Conservation (phyloP, 2,329 filamentous ascomycete genomes). For the Nothophoma quercina region DNA sequence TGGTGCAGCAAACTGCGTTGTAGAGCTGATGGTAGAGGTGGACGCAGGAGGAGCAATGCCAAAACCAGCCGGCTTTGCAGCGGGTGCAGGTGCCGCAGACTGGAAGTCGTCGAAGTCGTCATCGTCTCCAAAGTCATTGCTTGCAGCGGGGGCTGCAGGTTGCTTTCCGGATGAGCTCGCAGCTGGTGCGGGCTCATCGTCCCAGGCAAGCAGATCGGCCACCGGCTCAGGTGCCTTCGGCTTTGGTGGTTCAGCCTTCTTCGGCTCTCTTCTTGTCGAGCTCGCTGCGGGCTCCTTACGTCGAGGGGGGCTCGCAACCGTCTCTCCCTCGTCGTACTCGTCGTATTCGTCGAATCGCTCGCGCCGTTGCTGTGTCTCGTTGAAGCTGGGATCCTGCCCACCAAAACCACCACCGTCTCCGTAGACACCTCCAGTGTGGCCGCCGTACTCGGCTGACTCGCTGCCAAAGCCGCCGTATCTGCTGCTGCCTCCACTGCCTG, state of each 20-base stretch:
- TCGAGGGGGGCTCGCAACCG: slow-evolving; percentile 57
- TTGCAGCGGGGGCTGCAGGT: slow-evolving; percentile 48
- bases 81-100: slow-evolving; percentile 68
- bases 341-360: slow-evolving; percentile 97
- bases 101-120: slow-evolving; percentile 99
- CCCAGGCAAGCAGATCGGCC: slow-evolving; percentile 90
- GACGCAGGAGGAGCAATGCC: slow-evolving; percentile 57
- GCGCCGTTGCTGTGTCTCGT: slow-evolving; percentile 66
- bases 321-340: slow-evolving; percentile 83
- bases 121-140: slow-evolving; percentile 65
- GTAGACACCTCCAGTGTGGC: slow-evolving; percentile 79
- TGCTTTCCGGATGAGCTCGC: slow-evolving; percentile 55
- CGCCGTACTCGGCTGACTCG: slow-evolving; percentile 63
- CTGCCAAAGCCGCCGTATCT: slow-evolving; percentile 93
- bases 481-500: slow-evolving; percentile 58
- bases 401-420: slow-evolving; percentile 96
- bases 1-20: slow-evolving; percentile 78
- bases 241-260: slow-evolving; percentile 74
- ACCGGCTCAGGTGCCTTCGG: slow-evolving; percentile 78
- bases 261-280: slow-evolving; percentile 54
- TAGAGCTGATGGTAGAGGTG: slow-evolving; percentile 58
- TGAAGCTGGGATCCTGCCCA: slow-evolving; percentile 72
- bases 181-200: slow-evolving; percentile 70
- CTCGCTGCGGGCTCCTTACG: slow-evolving; percentile 56
- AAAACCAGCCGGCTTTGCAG: slow-evolving; percentile 67